Percentiles rank a stretch among this genome's conserved stretches.
Evolutionary conservation across 352 stramenopile genomes (phyloP).

Genomic region (Phytophthora rubi): DNA sequence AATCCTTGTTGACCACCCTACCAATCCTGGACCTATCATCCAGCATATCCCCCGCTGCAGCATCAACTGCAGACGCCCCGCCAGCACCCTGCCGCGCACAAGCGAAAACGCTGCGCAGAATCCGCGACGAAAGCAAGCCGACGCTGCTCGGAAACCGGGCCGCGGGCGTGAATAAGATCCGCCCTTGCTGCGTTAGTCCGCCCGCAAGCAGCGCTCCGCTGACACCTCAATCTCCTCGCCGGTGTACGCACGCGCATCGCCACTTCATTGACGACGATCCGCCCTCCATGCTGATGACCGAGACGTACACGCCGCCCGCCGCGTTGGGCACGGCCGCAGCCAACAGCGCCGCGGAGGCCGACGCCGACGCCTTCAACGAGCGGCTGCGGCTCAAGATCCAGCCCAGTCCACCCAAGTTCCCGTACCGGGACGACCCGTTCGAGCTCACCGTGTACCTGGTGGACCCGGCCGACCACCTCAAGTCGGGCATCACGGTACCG

Average conservation of each 20-base stretch:
- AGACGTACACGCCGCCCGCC: constrained; percentile 53
- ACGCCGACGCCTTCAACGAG: constrained; percentile 65
- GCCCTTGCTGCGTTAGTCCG: constrained; percentile 5
- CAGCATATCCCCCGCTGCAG: constrained; percentile 10
- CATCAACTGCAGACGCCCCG: constrained; percentile 5
- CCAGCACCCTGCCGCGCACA: constrained; percentile 35
- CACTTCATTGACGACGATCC: constrained; percentile 10
- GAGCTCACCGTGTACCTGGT: constrained; percentile 90
- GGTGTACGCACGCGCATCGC: not conserved
- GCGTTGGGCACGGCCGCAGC: constrained; percentile 20
- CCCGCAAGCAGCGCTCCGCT: not conserved
- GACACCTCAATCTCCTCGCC: constrained; percentile 12
- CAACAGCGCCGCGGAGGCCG: constrained; percentile 48
- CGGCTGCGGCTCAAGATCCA: constrained; percentile 84
- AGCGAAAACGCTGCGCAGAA: constrained; percentile 45
- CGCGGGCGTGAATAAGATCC: constrained; percentile 43
- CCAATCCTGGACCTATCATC: not conserved
- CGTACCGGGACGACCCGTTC: constrained; percentile 86
- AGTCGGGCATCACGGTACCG: constrained; percentile 77
- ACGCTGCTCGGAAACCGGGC: constrained; percentile 26
- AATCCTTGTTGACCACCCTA: not conserved
- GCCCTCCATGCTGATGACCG: constrained; percentile 72
- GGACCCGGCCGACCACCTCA: constrained; percentile 80
- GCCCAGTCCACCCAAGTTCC: constrained; percentile 84
- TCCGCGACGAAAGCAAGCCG: constrained; percentile 38